Percentiles rank a stretch among this genome's conserved stretches.
Conservation (phyloP, 805 yeast species). For the Spathaspora girioi region DNA sequence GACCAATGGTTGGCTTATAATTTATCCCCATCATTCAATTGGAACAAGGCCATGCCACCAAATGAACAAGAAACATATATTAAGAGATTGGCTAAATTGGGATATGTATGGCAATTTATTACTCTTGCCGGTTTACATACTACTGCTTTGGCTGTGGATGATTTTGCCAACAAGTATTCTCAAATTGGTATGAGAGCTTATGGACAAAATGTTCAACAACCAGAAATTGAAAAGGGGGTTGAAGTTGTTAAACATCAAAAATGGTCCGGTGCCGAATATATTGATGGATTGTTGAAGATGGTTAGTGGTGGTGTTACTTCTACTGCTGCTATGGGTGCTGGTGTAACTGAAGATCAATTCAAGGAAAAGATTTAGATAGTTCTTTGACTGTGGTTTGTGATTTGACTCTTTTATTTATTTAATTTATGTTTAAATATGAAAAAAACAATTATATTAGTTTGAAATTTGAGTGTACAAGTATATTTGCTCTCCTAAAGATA, state of each 20-base stretch:
- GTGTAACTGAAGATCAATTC: constrained; percentile 97
- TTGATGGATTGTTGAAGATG: constrained; percentile 83
- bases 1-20: constrained; percentile 96
- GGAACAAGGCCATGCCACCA: constrained; percentile 90
- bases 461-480: not conserved
- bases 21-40: constrained; percentile 95
- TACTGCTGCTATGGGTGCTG: constrained; percentile 98
- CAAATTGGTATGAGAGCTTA: constrained; percentile 93
- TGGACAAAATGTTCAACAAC: constrained; percentile 81
- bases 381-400: not conserved
- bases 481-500: no score
- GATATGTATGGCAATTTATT: constrained; percentile 96
- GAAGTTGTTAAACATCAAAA: constrained; percentile 97
- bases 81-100: constrained; percentile 77
- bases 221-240: constrained; percentile 83
- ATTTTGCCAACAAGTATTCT: constrained; percentile 75
- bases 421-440: not conserved
- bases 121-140: constrained; percentile 97
- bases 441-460: no score
- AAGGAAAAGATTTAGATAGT: constrained; percentile 29
- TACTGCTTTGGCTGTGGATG: constrained; percentile 86
- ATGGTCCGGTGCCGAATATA: constrained; percentile 98
- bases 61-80: constrained; percentile 90
- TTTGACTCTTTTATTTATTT: not conserved
- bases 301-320: constrained; percentile 93